These are phyloP conservation scores for Fusarium sp. DNA, from an alignment of 2,329 filamentous ascomycete genomes.

Conservation along the genomic window DNA sequence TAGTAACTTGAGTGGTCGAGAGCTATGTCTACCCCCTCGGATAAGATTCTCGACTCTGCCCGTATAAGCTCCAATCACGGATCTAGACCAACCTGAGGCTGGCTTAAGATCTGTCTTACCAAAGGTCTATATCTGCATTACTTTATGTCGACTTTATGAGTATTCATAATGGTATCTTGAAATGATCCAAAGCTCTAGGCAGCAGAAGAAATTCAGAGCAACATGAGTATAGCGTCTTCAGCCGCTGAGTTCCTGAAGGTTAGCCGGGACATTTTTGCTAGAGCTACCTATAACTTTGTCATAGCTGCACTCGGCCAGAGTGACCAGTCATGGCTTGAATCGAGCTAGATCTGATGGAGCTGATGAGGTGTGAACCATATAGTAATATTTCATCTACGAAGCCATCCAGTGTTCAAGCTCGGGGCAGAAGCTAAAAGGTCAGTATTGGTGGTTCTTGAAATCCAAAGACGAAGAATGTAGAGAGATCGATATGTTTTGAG, in stretches of 20 bases:
- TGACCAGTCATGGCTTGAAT: neutral
- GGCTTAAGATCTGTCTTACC: too few relatives aligned
- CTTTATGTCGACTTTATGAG: neutral
- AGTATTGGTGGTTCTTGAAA: neutral
- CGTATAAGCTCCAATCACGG: neutral
- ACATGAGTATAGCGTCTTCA: constrained; percentile 27
- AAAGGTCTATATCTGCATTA: neutral
- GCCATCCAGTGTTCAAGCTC: neutral
- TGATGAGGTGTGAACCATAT: neutral
- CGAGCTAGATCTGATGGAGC: neutral
- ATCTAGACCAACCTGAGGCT: neutral
- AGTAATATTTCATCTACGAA: neutral
- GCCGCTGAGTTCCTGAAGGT: neutral
- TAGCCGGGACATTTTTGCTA: neutral
- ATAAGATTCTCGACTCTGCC: neutral
- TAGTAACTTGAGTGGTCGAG: neutral
- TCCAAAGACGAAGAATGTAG: neutral
- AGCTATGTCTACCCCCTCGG: neutral
- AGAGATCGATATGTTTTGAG: neutral
- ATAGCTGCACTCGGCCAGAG: neutral
- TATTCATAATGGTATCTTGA: neutral
- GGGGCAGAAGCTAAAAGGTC: neutral
- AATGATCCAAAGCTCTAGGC: neutral
- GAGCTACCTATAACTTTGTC: neutral
- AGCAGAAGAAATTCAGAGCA: neutral